Base-by-base conservation (phyloP, 345 rosid genomes). In the Eutrema yunnanense region DNA sequence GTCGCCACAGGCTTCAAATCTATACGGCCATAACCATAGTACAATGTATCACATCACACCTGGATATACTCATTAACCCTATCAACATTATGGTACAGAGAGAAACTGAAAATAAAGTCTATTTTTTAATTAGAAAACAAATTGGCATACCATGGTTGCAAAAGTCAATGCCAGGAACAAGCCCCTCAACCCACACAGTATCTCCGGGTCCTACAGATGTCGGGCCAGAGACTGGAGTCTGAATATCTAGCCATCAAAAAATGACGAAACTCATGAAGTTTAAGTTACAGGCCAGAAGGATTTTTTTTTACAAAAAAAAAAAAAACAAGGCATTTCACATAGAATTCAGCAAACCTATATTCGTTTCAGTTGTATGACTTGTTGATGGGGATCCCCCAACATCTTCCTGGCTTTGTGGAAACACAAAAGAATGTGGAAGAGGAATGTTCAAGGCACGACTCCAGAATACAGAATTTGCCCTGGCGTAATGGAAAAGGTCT, bases 401-500 rank as follows among this genome's bases (percentile, higher is more conserved):
- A 49, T 75, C 81, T 68, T 84, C 87, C 71, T 77, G 79, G 75
- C 64, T 74, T 80, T 81, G 83, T 27, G 97, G 98, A 81, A 94
- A 94, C 46, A 94, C 95, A 27, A 84, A 94, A 68, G 91, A 86
- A 58, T 54, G 91, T 5, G 96, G 98, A 77, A 94, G 82, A 73
- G 98, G 98, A 74, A 90, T 85, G 83, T 87, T 94, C 85, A 94
- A 76, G 50, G 97, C 97, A 77, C 97, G 97, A 72, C 86, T 83
- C 98, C 98, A 94, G 74, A 94, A 94, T 67, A 94, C 75, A 69
- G 98, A 94, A 84, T 90, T 90, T 16, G 91, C 98, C 98, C 97
- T 94, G 73, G 61, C 58, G 64, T 51, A 62, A 67, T 30, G 4
- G 19, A 73, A 74, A 79, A 59, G 14, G 64, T 48, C 51, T 49